Base-by-base conservation (phyloP, 1,139 yeast genomes). In the Neolecta irregularis region DNA sequence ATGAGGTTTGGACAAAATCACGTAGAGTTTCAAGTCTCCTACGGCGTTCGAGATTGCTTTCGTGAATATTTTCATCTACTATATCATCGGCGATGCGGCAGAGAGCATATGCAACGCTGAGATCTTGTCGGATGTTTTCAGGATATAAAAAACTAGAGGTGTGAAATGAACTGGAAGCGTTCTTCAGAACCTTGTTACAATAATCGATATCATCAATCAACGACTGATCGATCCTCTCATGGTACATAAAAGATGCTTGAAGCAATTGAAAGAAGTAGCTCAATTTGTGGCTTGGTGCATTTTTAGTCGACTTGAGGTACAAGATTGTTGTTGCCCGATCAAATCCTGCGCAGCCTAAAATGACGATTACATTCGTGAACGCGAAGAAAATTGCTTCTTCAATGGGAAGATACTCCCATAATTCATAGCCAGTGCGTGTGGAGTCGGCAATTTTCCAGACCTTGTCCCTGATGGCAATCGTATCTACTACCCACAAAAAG, bases 301-400 rank as follows among this genome's bases (percentile, higher is more conserved):
- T 3, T 22, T 22, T 3, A 22, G 24, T 22, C 11, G 11, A 22
- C 11, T n/a, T 3, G 24, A n/a, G 24, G 20, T 32, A 31, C 1
- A 36, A 22, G 7, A 36, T 21, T n/a, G 38, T 30, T 18, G 16
- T 26, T 4, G 38, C 38, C 12, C 32, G 30, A 26, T 36, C 38
- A 20, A 32, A 36, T 9, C 33, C 38, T 6, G 24, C 28, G 26
- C 35, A 32, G n/a, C 38, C 38, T 24, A 36, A 25, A n/a, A 36
- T 35, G 12, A 36, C 38, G 32, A 36, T 32, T 2, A 24, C 20
- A 12, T 32, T 36, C 17, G 38, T 36, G 8, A 36, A 28, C 12
- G 30, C 19, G 32, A 36, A 36, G 15, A 36, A 36, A 23, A 28
- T 17, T 17, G 38, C 38, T 16, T 36, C 38, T 28, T 36, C 38